Base-by-base conservation (phyloP, 208 protist genomes). In the Leptomonas seymouri region DNA sequence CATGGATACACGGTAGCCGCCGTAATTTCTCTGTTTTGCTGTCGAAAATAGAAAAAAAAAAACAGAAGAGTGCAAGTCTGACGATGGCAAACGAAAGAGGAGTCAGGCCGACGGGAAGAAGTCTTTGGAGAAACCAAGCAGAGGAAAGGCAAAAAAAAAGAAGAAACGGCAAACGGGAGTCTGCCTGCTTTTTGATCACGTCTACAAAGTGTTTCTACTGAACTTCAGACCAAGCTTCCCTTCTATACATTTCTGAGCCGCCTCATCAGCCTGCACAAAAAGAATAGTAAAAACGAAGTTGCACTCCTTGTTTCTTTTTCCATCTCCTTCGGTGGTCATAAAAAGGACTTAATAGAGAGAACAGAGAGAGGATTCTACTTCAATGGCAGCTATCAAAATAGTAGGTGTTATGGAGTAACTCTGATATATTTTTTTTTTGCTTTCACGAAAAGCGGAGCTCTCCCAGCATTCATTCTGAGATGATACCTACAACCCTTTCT, bases 291-390 rank as follows among this genome's bases (percentile, higher is more conserved):
- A 27, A 21, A 25, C 27, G 20, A 36, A 6, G 31, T 30, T 18
- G 49, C 49, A 30, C 48, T 36, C 28, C 9, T 48, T 8, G 11
- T 50, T 28, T 50, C 27, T 51, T 41, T 49, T 41, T 20, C 23
- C 30, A 23, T 65, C 59, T 54, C 46, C 20, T 44, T 30, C n/a
- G n/a, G 46, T 55, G 31, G 27, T 65, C 27, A 65, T 55, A 39
- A 65, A 65, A 65, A 67, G 61, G 48, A 23, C 45, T 31, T 56
- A 57, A 46, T 67, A 67, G 61, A 57, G 61, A 67, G 61, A 44
- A 66, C 55, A 64, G 42, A 55, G 51, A 71, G 30, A 60, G 31
- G 8, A 49, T 34, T 56, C 61, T 57, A 57, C 46, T 55, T 67
- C 61, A 31, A 48, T 44, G 21, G 48, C 44, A 53, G 50, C 39